Percentiles rank a stretch among this genome's conserved stretches.
Conservation (phyloP, 306 rosid genomes). For the Corylus americana region DNA sequence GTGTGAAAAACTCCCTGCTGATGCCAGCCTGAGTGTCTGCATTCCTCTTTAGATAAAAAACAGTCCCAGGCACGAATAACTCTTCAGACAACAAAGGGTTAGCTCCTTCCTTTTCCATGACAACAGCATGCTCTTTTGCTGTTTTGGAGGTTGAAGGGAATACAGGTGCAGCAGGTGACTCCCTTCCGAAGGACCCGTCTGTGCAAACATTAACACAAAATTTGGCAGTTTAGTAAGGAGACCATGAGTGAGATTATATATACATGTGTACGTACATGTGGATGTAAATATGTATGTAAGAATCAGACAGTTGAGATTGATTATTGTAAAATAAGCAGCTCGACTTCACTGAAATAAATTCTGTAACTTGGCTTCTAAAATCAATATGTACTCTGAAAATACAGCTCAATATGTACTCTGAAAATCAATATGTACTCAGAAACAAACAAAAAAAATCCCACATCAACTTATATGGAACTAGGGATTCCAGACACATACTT, state of each 20-base stretch:
- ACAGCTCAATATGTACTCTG: background rate
- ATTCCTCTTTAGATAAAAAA: constrained; percentile 78
- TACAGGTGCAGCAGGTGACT: constrained; percentile 33
- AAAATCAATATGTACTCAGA: too few species aligned
- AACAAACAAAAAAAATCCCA: background rate
- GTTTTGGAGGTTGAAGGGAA: constrained; percentile 26
- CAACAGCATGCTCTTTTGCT: constrained; percentile 36
- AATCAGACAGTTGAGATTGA: background rate
- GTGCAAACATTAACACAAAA: constrained; percentile 40
- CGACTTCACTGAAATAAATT: background rate
- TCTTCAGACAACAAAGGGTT: constrained; percentile 51
- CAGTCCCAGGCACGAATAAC: constrained; percentile 79
- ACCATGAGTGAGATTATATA: too few species aligned
- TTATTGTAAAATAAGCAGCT: background rate
- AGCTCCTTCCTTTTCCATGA: constrained; percentile 38
- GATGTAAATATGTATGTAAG: background rate
- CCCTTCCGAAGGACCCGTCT: constrained; percentile 50
- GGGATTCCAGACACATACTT: background rate
- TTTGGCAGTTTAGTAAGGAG: background rate
- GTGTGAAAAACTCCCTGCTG: constrained; percentile 51
- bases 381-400: background rate
- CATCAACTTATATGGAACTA: background rate
- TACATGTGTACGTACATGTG: background rate
- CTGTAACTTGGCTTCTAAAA: background rate
- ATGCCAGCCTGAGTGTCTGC: constrained; percentile 30